A percentile compares a stretch with the other conserved stretches of the same genome.
Evolutionary conservation across 768 basidiomycete genomes (phyloP).

Genomic region (Boletus eberwhitei): DNA sequence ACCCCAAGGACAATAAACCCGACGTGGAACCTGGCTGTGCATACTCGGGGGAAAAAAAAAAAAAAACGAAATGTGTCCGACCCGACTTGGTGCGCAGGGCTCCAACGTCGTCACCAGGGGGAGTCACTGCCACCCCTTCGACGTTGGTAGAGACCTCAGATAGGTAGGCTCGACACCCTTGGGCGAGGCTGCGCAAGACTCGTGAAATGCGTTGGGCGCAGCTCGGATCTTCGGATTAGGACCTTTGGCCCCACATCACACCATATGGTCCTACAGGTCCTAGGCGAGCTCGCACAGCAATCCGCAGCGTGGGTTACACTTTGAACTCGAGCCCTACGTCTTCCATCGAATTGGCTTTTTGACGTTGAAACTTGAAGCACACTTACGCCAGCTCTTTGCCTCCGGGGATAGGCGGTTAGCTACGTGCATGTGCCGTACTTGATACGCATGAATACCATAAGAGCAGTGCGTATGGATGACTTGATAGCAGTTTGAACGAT

Average conservation of each 20-base stretch:
- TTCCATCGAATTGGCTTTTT: background rate
- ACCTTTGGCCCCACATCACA: background rate
- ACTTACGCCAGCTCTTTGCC: conserved; percentile 1
- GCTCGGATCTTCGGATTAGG: background rate
- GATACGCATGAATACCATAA: background rate
- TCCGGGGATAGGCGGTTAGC: background rate
- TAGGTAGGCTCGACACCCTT: background rate
- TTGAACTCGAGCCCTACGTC: background rate
- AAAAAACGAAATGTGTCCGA: background rate
- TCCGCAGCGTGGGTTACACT: conserved; percentile 5
- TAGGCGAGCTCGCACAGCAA: background rate
- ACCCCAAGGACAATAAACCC: no score
- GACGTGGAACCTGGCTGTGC: background rate
- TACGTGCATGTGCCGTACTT: background rate
- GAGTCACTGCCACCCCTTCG: background rate
- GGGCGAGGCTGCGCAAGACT: background rate
- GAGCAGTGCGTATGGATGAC: background rate
- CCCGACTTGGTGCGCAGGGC: background rate
- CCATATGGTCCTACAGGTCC: background rate
- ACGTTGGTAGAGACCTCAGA: no score
- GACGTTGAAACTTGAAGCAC: background rate
- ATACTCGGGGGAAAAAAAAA: background rate
- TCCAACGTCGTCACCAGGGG: background rate
- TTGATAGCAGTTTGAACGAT: conserved; percentile 2
- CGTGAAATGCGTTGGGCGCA: no score